Evolutionary conservation across 2,329 filamentous ascomycete species (phyloP), one percentile per base, ranked within the genome.

Genomic region (Venturia nashicola): DNA sequence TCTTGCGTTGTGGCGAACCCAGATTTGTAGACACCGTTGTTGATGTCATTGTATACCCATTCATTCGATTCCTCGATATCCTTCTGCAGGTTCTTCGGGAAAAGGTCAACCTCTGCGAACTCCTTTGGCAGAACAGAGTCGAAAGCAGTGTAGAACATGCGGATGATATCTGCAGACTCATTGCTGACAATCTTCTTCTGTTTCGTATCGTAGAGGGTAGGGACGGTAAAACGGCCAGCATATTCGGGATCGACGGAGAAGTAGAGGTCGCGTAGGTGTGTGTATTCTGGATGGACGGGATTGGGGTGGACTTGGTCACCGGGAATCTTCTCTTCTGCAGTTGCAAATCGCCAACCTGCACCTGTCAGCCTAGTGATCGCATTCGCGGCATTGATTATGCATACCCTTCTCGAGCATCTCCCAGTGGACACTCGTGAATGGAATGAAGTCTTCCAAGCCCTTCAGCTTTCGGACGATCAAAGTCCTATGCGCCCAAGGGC

Each of bases 381-480:
- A 39, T 63, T 57, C 40, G 8, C n/a, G 9, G n/a, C 42, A 43
- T 43, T 18, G 42, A 43, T 51, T 51, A 8, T 27, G 27, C 51
- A 5, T 36, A 36, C 51, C 51, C 77, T 78, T 85, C 72, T 78
- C 86, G 66, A 69, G 85, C 78, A 97, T 85, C 70, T 96, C 87
- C 93, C 92, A 97, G 76, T 97, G 92, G 62, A 97, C 92, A n/a
- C 84, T 85, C 0, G 90, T 94, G 65, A 84, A 81, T 6, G 84
- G 79, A 68, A 99, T 86, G 68, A 94, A 82, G 64, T 95, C 87
- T 70, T 97, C 89, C 0, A 99, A 82, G 0, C 93, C 94, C 79
- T 97, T 99, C 71, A 99, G 82, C 74, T 91, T 88, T 65, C 93
- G 84, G 2, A 89, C 88, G 69, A 97, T 96, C 68, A 97, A 80